Percentiles rank a stretch among this genome's conserved stretches.
phyloP scores from a whole-genome alignment of 2,329 filamentous ascomycete species.

The Phialophora macrospora region DNA sequence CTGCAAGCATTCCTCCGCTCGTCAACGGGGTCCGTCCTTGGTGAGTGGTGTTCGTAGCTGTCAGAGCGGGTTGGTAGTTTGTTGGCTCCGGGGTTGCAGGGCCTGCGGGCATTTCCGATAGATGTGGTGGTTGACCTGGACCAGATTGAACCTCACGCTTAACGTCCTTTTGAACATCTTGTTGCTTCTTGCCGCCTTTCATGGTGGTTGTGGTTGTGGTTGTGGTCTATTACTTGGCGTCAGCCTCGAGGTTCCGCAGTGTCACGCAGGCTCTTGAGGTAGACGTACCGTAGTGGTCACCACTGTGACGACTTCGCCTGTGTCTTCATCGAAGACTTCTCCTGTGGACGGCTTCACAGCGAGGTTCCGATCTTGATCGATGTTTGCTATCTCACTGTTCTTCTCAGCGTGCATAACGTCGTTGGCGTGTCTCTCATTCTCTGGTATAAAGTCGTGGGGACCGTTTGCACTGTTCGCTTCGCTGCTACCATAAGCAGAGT shows the following conservation, averaged over 20 bases:
- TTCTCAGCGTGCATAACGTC: slow-evolving; percentile 38
- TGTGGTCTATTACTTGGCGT: slow-evolving; percentile 25
- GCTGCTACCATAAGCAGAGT: slow-evolving; percentile 38
- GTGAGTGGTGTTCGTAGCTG: slow-evolving; percentile 24
- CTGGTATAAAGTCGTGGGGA: slow-evolving; percentile 19
- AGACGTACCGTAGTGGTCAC: slow-evolving; percentile 35
- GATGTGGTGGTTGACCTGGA: slow-evolving; percentile 22
- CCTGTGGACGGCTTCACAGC: slow-evolving; percentile 36
- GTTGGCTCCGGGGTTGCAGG: slow-evolving; percentile 8
- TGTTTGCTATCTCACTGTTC: slow-evolving; percentile 37
- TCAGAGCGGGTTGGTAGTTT: slow-evolving; percentile 2
- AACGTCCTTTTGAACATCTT: slow-evolving; percentile 35
- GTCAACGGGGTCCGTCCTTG: slow-evolving; percentile 16
- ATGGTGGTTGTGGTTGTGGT: slow-evolving; percentile 38
- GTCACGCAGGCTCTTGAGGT: neutral
- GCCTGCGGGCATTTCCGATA: slow-evolving; percentile 19
- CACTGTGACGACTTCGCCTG: slow-evolving; percentile 38
- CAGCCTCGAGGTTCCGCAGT: neutral
- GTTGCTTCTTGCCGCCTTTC: slow-evolving; percentile 32
- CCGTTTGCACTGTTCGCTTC: slow-evolving; percentile 31
- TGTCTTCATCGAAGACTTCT: slow-evolving; percentile 39
- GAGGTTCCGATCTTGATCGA: slow-evolving; percentile 37
- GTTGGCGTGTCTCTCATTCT: slow-evolving; percentile 11
- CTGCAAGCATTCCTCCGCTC: slow-evolving; percentile 16
- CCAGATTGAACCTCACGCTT: slow-evolving; percentile 24